Percentiles rank a stretch among this genome's conserved stretches.
These are phyloP conservation scores for Scutellaria minor DNA, from an alignment of 257 asterid species.

Conservation along the genomic window DNA sequence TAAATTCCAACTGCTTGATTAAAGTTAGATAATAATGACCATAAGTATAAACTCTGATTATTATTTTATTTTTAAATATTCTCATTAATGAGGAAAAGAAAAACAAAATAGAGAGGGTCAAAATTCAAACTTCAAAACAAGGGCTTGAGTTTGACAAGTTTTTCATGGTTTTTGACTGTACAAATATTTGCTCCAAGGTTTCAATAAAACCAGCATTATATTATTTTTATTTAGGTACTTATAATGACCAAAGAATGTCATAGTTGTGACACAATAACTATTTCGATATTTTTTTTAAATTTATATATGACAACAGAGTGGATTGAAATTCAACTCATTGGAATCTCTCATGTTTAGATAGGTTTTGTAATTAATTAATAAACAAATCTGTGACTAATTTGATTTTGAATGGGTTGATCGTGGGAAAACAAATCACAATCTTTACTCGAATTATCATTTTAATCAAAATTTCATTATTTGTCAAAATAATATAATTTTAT, in stretches of 20 bases:
- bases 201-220: background rate
- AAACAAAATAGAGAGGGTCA: constrained; percentile 16
- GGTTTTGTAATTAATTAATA: too few species aligned
- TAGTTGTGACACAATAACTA: too few species aligned
- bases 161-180: constrained; percentile 22
- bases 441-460: too few species aligned
- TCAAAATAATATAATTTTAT: too few species aligned
- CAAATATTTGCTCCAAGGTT: background rate
- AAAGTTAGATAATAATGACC: constrained; percentile 12
- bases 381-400: too few species aligned
- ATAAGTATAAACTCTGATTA: background rate
- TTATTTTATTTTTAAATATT: background rate
- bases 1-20: constrained; percentile 14
- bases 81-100: constrained; percentile 4
- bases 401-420: too few species aligned
- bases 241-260: too few species aligned
- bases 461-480: too few species aligned
- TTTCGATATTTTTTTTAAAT: too few species aligned
- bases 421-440: too few species aligned
- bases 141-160: background rate
- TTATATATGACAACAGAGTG: too few species aligned
- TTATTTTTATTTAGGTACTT: too few species aligned
- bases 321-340: background rate
- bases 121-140: constrained; percentile 16
- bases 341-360: background rate